These are phyloP conservation scores for Boletus smithii DNA, from an alignment of 1,284 basidiomycete species.

Conservation along the genomic window DNA sequence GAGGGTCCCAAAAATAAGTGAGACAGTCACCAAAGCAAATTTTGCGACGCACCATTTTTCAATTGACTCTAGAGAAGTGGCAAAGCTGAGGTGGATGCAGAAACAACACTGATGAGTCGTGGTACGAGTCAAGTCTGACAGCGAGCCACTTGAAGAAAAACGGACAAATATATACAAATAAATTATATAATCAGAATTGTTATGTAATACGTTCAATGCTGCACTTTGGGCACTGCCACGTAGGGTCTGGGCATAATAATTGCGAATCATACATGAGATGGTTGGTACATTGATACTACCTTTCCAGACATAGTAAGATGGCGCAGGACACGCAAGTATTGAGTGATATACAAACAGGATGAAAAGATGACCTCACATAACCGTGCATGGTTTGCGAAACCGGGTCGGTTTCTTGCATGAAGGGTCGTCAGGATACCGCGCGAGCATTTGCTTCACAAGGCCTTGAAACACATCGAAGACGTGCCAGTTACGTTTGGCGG, in stretches of 20 bases:
- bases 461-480: conserved; percentile 77
- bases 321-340: conserved; percentile 2
- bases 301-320: conserved; percentile 3
- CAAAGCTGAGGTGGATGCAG: background rate
- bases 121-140: conserved; percentile 15
- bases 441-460: conserved; percentile 71
- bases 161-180: conserved; percentile 17
- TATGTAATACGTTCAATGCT: no score
- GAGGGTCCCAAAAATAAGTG: conserved; percentile 11
- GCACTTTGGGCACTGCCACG: no score
- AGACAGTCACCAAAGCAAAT: background rate
- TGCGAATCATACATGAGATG: conserved; percentile 12
- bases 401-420: conserved; percentile 39
- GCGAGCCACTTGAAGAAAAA: conserved; percentile 19
- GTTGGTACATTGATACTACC: conserved; percentile 10
- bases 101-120: conserved; percentile 18
- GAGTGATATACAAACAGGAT: conserved; percentile 11
- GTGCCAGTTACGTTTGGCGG: conserved; percentile 79
- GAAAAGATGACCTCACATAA: conserved; percentile 48
- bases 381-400: conserved; percentile 43
- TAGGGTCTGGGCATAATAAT: background rate
- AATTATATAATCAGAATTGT: conserved; percentile 13
- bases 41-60: conserved; percentile 25
- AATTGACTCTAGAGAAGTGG: conserved; percentile 2
- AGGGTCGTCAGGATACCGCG: conserved; percentile 52